Base-by-base conservation (phyloP, 768 basidiomycete genomes). In the Cubamyces sp. region DNA sequence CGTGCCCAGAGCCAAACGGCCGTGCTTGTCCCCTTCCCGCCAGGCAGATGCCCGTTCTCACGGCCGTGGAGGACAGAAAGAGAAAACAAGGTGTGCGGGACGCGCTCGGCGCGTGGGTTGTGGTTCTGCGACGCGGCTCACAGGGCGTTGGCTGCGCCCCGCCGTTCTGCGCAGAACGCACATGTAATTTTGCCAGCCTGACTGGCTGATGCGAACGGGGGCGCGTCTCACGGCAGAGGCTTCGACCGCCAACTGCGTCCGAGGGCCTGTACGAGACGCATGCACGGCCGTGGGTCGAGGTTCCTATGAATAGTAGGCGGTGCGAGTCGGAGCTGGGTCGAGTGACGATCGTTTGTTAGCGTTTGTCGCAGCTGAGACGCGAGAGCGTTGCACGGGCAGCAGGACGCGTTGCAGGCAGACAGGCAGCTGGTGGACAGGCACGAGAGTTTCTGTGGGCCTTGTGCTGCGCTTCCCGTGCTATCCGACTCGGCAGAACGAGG, bases 211-310 rank as follows among this genome's bases (percentile, higher is more conserved):
- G 34, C 34, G 34, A 52, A 51, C 39, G 34, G 54, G 53, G 60
- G 41, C 39, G 39, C 18, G 53, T 50, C 60, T 19, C 60, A 48
- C 53, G 60, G 21, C 53, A 12, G 25, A 43, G 21, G 34, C 42
- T 47, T 48, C 59, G 59, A 46, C 34, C 21, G 34, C 51, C 16
- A 28, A 53, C 43, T 37, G n/a, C 34, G n/a, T 46, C 51, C 60
- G 60, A 40, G 26, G 53, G 46, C 46, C 25, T 54, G 53, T 41
- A 54, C 41, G 47, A 43, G 60, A 47, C 52, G 48, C 60, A 61
- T 16, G 42, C 37, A 5, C 41, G 40, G 61, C 54, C 50, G 51
- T 49, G 54, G 48, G 49, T 45, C 39, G 48, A 23, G 15, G 40
- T 3, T 5, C 49, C 55, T 62, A 62, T 62, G 41, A 45, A 57